A percentile compares a stretch with the other conserved stretches of the same genome.
These are phyloP conservation scores for Ploettnerulaceae sp. DNA, from an alignment of 2,329 filamentous ascomycete species.

Conservation along the genomic window DNA sequence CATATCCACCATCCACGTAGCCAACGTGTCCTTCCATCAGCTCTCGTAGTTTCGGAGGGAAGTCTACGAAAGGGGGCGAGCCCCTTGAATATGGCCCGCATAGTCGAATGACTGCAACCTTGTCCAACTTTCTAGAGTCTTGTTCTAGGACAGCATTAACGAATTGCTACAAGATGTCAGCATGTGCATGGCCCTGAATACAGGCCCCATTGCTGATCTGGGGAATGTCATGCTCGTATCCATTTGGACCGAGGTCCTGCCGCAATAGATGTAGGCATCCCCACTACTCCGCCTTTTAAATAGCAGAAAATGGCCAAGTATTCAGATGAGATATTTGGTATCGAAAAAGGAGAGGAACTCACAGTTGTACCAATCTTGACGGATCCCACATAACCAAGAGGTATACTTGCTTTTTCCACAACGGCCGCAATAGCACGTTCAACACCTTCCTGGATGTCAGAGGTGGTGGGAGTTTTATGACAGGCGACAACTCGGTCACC, in stretches of 20 bases:
- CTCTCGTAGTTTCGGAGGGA: slow-evolving; percentile 40
- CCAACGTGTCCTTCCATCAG: slow-evolving; percentile 44
- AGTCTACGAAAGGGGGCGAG: slow-evolving; percentile 46
- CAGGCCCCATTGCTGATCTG: background rate
- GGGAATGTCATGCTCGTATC: slow-evolving; percentile 1
- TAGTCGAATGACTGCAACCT: slow-evolving; percentile 48
- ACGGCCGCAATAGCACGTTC: slow-evolving; percentile 42
- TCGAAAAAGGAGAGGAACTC: slow-evolving; percentile 10
- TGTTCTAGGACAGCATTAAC: slow-evolving; percentile 48
- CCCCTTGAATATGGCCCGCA: slow-evolving; percentile 44
- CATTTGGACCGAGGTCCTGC: slow-evolving; percentile 3
- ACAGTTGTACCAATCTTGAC: slow-evolving; percentile 43
- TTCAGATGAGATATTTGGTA: background rate
- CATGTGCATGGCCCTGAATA: background rate
- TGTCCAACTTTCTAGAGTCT: slow-evolving; percentile 44
- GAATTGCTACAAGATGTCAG: slow-evolving; percentile 37
- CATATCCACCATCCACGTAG: slow-evolving; percentile 42
- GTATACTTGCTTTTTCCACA: slow-evolving; percentile 36
- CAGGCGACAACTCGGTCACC: slow-evolving; percentile 35
- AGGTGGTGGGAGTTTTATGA: slow-evolving; percentile 45
- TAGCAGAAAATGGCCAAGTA: background rate
- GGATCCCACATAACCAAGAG: slow-evolving; percentile 39
- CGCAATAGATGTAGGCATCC: background rate
- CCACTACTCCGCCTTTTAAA: background rate
- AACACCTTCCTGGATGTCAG: slow-evolving; percentile 47